These are phyloP conservation scores for Takakia lepidozioides DNA, from an alignment of 225 moss, liverwort and hornwort species.

Conservation along the genomic window DNA sequence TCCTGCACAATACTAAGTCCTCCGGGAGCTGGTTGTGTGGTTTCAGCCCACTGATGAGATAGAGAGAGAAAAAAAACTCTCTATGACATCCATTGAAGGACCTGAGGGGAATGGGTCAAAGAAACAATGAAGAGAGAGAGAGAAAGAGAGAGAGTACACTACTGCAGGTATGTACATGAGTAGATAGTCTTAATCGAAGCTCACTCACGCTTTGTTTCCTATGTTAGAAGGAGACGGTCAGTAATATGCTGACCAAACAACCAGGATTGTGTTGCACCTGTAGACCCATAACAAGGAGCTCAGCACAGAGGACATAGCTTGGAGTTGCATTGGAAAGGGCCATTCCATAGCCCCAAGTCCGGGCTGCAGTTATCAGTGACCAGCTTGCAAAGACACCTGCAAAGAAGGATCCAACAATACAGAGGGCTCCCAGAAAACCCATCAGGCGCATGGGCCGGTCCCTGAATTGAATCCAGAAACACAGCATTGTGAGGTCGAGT, in stretches of 20 bases:
- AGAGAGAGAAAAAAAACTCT: too few species aligned
- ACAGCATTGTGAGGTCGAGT: slow-evolving; percentile 33
- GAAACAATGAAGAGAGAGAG: too few species aligned
- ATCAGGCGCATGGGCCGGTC: slow-evolving; percentile 54
- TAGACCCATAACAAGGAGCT: slow-evolving; percentile 46
- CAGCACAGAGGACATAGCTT: slow-evolving; percentile 27
- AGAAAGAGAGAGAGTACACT: too few species aligned
- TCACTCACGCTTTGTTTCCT: too few species aligned
- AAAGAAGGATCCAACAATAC: slow-evolving; percentile 29
- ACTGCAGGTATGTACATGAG: too few species aligned
- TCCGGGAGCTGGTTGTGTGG: background rate
- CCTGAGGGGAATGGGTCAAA: too few species aligned
- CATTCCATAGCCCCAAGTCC: slow-evolving; percentile 35
- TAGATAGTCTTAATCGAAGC: too few species aligned
- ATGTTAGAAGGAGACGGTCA: too few species aligned
- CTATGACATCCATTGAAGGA: too few species aligned
- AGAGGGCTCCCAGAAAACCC: slow-evolving; percentile 33
- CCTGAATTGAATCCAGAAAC: slow-evolving; percentile 34
- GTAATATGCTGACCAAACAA: background rate
- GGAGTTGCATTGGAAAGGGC: slow-evolving; percentile 32
- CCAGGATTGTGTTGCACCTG: slow-evolving; percentile 14
- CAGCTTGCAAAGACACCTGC: slow-evolving; percentile 14
- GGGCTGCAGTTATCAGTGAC: slow-evolving; percentile 24
- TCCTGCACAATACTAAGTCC: too few species aligned
- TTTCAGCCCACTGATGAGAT: background rate